Percentiles rank a stretch among this genome's conserved stretches.
Conservation (phyloP, 257 asterid species). For the Solanum chmielewskii region DNA sequence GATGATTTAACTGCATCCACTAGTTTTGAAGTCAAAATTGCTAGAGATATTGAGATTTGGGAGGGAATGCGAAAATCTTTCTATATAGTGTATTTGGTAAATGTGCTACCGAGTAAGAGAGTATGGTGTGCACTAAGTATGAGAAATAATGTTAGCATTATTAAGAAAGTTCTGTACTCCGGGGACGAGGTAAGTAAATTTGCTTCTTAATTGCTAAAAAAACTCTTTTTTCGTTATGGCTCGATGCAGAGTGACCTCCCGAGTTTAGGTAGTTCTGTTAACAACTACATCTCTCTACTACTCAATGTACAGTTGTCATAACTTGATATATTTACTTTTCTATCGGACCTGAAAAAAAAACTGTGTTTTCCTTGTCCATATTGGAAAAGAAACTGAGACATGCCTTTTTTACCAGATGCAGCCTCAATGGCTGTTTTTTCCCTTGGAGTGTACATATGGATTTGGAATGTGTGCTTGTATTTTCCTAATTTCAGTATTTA, state of each 20-base stretch:
- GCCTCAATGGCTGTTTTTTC: background rate
- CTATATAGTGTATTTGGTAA: no score
- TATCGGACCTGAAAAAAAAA: background rate
- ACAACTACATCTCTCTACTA: background rate
- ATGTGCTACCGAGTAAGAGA: no score
- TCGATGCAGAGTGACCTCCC: background rate
- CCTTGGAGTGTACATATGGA: background rate
- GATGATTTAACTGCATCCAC: no score
- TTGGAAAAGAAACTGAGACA: background rate
- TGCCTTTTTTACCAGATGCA: background rate
- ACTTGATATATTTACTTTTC: background rate
- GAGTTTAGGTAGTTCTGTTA: background rate
- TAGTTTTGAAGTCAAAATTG: no score
- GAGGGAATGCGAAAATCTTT: no score
- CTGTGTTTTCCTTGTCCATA: background rate
- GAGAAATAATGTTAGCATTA: no score
- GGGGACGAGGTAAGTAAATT: no score
- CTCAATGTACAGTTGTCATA: background rate
- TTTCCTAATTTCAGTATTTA: no score
- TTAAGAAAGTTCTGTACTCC: no score
- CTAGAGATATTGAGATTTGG: no score
- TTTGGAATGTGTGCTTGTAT: background rate
- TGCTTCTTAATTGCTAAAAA: background rate
- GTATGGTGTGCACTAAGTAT: no score
- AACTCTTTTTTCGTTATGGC: background rate